Base-by-base conservation (phyloP, 495 filamentous ascomycete genomes). In the Penicillium lividum region DNA sequence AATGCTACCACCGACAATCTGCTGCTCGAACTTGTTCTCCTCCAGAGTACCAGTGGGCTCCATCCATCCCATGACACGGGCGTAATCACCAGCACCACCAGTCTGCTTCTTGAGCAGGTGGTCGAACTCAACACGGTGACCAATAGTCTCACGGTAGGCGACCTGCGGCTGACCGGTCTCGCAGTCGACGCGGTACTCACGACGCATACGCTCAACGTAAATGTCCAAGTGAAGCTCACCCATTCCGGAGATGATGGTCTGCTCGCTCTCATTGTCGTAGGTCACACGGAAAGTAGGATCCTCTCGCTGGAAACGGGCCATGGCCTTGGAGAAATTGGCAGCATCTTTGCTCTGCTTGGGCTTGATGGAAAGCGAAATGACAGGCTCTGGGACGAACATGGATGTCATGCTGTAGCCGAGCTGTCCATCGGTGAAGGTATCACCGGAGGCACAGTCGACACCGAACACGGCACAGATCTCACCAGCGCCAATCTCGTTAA, bases 401-500 rank as follows among this genome's bases (percentile, higher is more conserved):
- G 92, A 94, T 29, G 92, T 90, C 93, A 99, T 97, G 60, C 85
- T 88, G 77, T 97, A 99, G 46, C 89, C 91, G n/a, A 98, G 77
- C 43, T 83, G 79, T 52, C 95, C 95, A 68, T 99, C 95, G 15
- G 95, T 97, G 81, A 99, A 99, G 29, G 93, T 97, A 68, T 99
- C 95, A 64, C 95, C 95, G 34, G 93, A 97, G 22, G 95, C 92
- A 74, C 95, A 99, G 58, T 99, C 95, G 53, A 99, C 88, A 69
- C 95, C 95, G 69, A 99, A 99, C 54, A 99, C 93, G 51, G 95
- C 95, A 68, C 95, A 98, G 54, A 99, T 98, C 70, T 99, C 95
- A 67, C 95, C 95, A 40, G 95, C 92, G 44, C 91, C 89, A 50
- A 99, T 88, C 70, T 97, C 93, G 47, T 69, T 77, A 13, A 96